Conservation (phyloP, 345 rosid species). For the Citrus medica region DNA sequence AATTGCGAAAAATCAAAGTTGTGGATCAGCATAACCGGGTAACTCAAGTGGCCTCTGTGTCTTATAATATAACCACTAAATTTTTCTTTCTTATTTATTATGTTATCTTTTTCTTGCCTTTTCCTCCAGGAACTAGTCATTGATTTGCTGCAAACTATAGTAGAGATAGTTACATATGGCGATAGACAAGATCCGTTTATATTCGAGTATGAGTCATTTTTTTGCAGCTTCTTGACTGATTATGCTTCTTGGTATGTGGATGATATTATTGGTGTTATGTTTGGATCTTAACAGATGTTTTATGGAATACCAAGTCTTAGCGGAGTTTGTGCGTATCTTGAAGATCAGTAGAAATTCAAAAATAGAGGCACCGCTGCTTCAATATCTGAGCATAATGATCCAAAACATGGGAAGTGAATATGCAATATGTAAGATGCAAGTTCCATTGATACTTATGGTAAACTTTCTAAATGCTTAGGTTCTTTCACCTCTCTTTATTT, state of each 20-base stretch:
- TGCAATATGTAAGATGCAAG: conserved; percentile 49
- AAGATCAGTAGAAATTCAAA: conserved; percentile 44
- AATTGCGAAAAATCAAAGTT: conserved; percentile 43
- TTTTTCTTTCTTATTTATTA: background rate
- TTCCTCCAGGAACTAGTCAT: conserved; percentile 38
- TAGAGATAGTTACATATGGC: conserved; percentile 64
- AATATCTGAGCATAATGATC: conserved; percentile 65
- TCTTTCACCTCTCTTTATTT: conserved; percentile 1
- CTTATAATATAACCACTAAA: background rate
- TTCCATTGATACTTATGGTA: conserved; percentile 20
- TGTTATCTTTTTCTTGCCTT: conserved; percentile 8
- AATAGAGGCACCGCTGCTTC: conserved; percentile 57
- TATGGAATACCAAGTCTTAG: conserved; percentile 63
- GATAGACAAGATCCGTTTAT: conserved; percentile 57
- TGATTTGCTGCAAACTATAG: conserved; percentile 56
- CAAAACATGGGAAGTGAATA: conserved; percentile 61
- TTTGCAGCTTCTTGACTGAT: background rate
- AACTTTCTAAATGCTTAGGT: conserved; percentile 7
- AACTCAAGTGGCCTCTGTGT: conserved; percentile 12
- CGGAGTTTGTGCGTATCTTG: conserved; percentile 56
- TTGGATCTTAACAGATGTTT: conserved; percentile 39
- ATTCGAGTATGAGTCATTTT: conserved; percentile 40
- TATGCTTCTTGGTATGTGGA: background rate
- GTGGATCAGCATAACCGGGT: conserved; percentile 47
- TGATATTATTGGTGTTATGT: background rate